Evolutionary conservation across 2,329 filamentous ascomycete species (phyloP).

Genomic region (Arachnomyces sp.): DNA sequence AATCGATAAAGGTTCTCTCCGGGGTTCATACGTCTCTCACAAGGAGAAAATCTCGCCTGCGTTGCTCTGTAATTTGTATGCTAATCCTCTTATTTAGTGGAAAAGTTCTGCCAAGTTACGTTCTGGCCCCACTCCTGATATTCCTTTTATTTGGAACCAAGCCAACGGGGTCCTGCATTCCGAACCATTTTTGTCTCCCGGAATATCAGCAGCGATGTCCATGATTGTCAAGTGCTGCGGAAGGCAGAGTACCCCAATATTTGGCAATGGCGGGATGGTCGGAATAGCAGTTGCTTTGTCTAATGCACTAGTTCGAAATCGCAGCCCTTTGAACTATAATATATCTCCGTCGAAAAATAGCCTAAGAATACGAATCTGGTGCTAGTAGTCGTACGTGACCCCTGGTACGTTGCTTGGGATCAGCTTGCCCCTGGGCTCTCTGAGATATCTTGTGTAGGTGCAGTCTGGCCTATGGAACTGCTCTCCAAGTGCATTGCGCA

Average conservation of each 20-base stretch:
- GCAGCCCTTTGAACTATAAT: slow-evolving; percentile 46
- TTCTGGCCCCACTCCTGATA: slow-evolving; percentile 39
- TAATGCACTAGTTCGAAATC: slow-evolving; percentile 49
- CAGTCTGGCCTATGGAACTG: slow-evolving; percentile 48
- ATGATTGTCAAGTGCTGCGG: slow-evolving; percentile 50
- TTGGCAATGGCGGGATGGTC: slow-evolving; percentile 47
- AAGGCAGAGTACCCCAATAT: slow-evolving; percentile 47
- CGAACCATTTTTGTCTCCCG: slow-evolving; percentile 47
- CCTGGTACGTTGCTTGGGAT: slow-evolving; percentile 38
- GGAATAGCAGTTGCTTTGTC: slow-evolving; percentile 47
- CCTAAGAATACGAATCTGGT: slow-evolving; percentile 50
- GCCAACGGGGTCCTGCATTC: slow-evolving; percentile 49
- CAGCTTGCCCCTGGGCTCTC: not conserved
- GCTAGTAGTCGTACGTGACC: slow-evolving; percentile 48
- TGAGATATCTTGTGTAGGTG: slow-evolving; percentile 29
- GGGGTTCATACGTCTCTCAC: slow-evolving; percentile 31
- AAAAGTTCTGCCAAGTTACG: slow-evolving; percentile 29
- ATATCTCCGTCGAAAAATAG: slow-evolving; percentile 46
- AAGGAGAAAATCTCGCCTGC: slow-evolving; percentile 45
- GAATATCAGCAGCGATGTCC: slow-evolving; percentile 47
- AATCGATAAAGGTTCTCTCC: no score
- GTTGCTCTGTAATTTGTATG: slow-evolving; percentile 46
- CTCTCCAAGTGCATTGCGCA: slow-evolving; percentile 38
- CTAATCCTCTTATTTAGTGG: slow-evolving; percentile 48
- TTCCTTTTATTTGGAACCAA: slow-evolving; percentile 52